A percentile compares a stretch with the other conserved stretches of the same genome.
Evolutionary conservation across 176 grass and related monocot genomes (phyloP).

Genomic region (Echinochloa phyllopogon): DNA sequence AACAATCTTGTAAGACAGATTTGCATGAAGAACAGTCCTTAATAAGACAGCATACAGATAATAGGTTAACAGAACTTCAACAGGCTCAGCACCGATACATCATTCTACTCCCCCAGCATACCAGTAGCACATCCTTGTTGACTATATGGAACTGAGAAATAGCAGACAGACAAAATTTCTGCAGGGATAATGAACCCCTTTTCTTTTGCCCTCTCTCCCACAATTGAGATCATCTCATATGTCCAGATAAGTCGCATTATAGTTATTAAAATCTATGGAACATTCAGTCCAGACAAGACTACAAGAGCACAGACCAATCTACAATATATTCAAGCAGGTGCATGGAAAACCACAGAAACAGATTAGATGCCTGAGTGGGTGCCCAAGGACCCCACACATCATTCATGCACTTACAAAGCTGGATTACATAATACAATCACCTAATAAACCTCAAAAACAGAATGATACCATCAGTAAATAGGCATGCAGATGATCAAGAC

Average conservation of each 20-base stretch:
- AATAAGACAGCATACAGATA: not conserved
- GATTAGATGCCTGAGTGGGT: not conserved
- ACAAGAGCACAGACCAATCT: not conserved
- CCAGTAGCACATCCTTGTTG: not conserved
- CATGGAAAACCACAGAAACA: not conserved
- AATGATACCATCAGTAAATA: not conserved
- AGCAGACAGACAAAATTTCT: not conserved
- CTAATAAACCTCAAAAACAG: not conserved
- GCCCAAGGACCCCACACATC: not conserved
- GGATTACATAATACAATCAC: not conserved
- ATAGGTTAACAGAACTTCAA: not conserved
- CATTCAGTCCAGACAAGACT: not conserved
- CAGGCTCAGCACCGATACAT: not conserved
- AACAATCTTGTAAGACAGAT: not conserved
- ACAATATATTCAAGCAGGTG: conserved; percentile 19
- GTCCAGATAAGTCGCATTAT: not conserved
- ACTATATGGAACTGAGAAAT: not conserved
- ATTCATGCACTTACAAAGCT: not conserved
- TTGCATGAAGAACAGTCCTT: not conserved
- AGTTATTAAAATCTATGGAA: not conserved
- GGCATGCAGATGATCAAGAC: not conserved
- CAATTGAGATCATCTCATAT: not conserved
- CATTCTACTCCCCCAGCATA: not conserved
- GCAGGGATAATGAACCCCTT: not conserved
- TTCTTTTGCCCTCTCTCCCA: not conserved